Percentiles rank a stretch among this genome's conserved stretches.
These are phyloP conservation scores for Protoeuglena noctilucae DNA, from an alignment of 139 green algal species.

Conservation along the genomic window DNA sequence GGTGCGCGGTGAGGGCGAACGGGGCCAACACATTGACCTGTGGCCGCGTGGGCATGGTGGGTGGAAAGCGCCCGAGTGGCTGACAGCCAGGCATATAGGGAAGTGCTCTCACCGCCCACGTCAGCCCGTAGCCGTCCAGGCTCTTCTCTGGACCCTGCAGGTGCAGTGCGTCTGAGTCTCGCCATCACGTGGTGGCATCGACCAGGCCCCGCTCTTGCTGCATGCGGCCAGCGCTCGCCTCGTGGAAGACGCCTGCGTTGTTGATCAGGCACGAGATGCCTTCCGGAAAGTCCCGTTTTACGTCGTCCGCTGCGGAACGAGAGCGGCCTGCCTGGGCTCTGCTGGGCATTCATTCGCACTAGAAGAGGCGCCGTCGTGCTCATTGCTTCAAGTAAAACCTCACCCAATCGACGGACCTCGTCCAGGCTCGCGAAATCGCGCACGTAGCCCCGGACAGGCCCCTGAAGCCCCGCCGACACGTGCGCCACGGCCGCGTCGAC, in stretches of 20 bases:
- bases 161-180: too few relatives aligned
- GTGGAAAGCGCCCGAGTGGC: too few relatives aligned
- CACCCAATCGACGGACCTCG: slow-evolving; percentile 1
- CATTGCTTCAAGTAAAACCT: neutral
- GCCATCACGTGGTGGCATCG: too few relatives aligned
- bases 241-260: too few relatives aligned
- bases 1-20: slow-evolving; percentile 33
- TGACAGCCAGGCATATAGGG: too few relatives aligned
- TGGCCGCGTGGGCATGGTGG: too few relatives aligned
- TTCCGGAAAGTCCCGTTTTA: slow-evolving; percentile 9
- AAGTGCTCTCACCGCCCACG: slow-evolving; percentile 42
- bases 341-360: neutral
- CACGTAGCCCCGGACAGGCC: slow-evolving; percentile 1
- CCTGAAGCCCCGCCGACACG: slow-evolving; percentile 2
- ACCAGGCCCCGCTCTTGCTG: too few relatives aligned
- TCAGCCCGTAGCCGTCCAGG: slow-evolving; percentile 48
- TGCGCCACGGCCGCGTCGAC: neutral
- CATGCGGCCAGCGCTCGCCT: too few relatives aligned
- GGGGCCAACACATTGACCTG: slow-evolving; percentile 56
- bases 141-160: too few relatives aligned
- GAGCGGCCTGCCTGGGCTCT: neutral
- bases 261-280: slow-evolving; percentile 27
- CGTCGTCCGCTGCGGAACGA: neutral
- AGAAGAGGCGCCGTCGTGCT: neutral
- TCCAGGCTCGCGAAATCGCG: neutral